Conservation (phyloP, 805 yeast species). For the Candida methanosorbosa region DNA sequence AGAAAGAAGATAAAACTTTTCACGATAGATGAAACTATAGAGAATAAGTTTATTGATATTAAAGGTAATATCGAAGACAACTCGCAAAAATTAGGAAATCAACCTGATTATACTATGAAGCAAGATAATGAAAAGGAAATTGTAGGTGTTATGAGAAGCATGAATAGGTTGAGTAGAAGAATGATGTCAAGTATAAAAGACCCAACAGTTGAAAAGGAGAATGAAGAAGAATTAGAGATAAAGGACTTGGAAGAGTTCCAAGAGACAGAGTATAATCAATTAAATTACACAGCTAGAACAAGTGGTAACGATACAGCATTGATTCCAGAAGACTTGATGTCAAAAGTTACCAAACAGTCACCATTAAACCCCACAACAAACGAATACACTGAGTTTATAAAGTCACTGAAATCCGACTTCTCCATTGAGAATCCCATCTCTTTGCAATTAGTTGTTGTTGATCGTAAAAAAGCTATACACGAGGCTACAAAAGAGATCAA, state of each 20-base stretch:
- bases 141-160: conserved; percentile 69
- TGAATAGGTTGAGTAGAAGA: conserved; percentile 80
- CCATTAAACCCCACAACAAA: conserved; percentile 17
- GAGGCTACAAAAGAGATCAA: conserved; percentile 37
- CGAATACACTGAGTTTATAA: conserved; percentile 17
- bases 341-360: conserved; percentile 13
- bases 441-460: conserved; percentile 11
- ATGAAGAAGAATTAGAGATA: conserved; percentile 38
- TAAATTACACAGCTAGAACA: conserved; percentile 24
- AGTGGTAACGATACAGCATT: conserved; percentile 15
- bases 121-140: conserved; percentile 57
- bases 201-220: conserved; percentile 23
- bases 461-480: conserved; percentile 26
- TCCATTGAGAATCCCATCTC: conserved; percentile 5
- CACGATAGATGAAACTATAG: conserved; percentile 32
- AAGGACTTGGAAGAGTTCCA: conserved; percentile 42
- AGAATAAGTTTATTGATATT: conserved; percentile 68
- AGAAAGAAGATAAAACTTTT: conserved; percentile 24
- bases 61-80: conserved; percentile 78
- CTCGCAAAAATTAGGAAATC: conserved; percentile 65
- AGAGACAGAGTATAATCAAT: conserved; percentile 43
- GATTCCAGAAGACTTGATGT: conserved; percentile 14
- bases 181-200: conserved; percentile 55
- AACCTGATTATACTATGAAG: conserved; percentile 86
- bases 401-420: conserved; percentile 12